Evolutionary conservation across 495 filamentous ascomycete genomes (phyloP).

Genomic region (Lepidopterella palustris): DNA sequence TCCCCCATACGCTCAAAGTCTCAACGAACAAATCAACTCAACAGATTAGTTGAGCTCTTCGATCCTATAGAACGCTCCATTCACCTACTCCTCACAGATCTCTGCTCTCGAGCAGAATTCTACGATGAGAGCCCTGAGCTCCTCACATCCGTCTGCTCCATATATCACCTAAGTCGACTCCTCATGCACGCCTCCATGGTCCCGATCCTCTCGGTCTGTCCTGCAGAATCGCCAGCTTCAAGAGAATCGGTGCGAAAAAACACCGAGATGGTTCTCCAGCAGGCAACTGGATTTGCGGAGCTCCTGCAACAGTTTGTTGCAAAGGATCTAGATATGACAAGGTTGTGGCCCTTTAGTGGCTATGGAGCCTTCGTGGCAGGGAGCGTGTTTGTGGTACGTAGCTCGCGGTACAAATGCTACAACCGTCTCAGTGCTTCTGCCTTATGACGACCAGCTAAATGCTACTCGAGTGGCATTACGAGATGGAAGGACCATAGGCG

Average conservation of each 20-base stretch:
- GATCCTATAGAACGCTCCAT: conserved; percentile 6
- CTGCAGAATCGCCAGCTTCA: neutral
- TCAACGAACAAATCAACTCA: neutral
- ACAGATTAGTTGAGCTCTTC: neutral
- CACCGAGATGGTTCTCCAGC: neutral
- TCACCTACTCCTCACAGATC: conserved; percentile 1
- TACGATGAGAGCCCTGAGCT: conserved; percentile 9
- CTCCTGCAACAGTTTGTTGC: neutral
- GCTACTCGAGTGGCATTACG: neutral
- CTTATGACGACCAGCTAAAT: neutral
- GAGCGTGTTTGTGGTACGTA: conserved; percentile 5
- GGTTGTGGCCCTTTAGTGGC: neutral
- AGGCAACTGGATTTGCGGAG: conserved; percentile 1
- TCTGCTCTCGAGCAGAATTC: conserved; percentile 4
- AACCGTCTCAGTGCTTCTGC: neutral
- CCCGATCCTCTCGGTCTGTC: neutral
- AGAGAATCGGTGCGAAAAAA: neutral
- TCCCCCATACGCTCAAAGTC: neutral
- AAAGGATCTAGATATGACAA: conserved; percentile 5
- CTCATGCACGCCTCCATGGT: conserved; percentile 5
- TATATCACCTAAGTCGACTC: conserved; percentile 7
- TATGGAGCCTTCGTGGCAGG: conserved; percentile 1
- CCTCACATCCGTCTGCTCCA: conserved; percentile 2
- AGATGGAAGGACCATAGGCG: neutral
- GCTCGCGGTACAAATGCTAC: neutral